These are phyloP conservation scores for Penicillium sp. DNA, from an alignment of 2,329 filamentous ascomycete species.

Conservation along the genomic window DNA sequence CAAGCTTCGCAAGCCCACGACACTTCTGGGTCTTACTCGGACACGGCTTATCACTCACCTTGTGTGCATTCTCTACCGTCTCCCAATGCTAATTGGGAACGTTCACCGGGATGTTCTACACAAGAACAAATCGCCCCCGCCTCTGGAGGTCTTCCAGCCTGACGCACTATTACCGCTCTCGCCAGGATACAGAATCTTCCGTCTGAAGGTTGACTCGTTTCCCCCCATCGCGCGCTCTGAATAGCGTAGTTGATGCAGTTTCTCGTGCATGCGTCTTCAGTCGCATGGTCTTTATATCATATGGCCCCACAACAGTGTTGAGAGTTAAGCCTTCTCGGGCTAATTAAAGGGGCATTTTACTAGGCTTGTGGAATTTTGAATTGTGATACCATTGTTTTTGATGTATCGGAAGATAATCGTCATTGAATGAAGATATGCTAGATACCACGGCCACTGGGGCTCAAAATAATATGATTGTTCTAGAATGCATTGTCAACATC, in stretches of 20 bases:
- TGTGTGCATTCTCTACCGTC: conserved; percentile 51
- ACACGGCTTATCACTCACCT: conserved; percentile 59
- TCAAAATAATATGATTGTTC: background rate
- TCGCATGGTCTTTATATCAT: conserved; percentile 58
- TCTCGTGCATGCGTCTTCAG: conserved; percentile 41
- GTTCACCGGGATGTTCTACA: conserved; percentile 54
- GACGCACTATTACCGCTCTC: conserved; percentile 59
- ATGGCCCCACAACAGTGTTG: conserved; percentile 53
- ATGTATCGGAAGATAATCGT: background rate
- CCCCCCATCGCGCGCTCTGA: conserved; percentile 58
- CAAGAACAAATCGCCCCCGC: conserved; percentile 59
- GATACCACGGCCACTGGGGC: background rate
- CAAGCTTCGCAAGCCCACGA: conserved; percentile 52
- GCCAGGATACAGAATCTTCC: conserved; percentile 57
- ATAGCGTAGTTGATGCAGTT: conserved; percentile 54
- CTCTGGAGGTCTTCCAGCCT: conserved; percentile 54
- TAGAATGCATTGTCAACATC: too few relatives aligned
- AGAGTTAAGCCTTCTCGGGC: conserved; percentile 36
- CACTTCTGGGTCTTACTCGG: conserved; percentile 50
- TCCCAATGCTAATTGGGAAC: conserved; percentile 60
- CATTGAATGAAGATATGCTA: background rate
- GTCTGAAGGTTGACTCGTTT: conserved; percentile 55
- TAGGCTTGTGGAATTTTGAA: background rate
- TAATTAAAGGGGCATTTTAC: conserved; percentile 22
- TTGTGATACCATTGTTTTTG: background rate